phyloP scores from a whole-genome alignment of 31 red algal genomes.

The Endocladia muricata region DNA sequence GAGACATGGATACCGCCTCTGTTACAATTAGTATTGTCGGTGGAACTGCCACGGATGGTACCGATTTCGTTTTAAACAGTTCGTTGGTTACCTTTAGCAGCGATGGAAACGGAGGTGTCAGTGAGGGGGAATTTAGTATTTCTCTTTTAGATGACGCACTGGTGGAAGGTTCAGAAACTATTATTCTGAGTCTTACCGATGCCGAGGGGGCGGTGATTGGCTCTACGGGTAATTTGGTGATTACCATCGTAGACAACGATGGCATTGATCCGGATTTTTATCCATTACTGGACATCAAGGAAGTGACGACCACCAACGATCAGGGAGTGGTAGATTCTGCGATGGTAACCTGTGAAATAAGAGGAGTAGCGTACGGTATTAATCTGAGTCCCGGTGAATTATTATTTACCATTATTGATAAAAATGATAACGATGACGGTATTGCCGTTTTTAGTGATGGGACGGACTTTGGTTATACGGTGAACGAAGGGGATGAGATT shows the following conservation, averaged over 20 bases:
- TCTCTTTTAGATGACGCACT: neutral
- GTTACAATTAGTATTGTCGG: too few species aligned
- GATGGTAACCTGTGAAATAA: neutral
- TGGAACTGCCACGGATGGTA: too few species aligned
- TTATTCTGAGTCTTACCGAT: neutral
- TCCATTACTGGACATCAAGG: neutral
- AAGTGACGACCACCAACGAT: neutral
- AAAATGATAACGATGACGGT: conserved; percentile 15
- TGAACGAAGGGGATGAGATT: conserved; percentile 14
- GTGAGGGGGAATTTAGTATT: neutral
- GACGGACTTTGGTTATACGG: neutral
- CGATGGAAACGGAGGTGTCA: neutral
- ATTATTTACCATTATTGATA: conserved; percentile 20
- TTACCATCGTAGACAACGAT: neutral
- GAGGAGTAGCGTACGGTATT: conserved; percentile 8
- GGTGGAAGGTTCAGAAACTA: neutral
- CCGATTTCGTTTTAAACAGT: too few species aligned
- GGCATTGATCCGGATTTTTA: conserved; percentile 1
- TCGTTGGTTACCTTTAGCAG: too few species aligned
- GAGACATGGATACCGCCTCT: too few species aligned
- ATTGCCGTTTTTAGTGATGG: neutral
- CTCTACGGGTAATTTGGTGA: neutral
- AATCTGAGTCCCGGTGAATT: neutral
- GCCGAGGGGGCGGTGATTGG: neutral
- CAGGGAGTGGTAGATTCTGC: neutral